A percentile compares a stretch with the other conserved stretches of the same genome.
phyloP scores from a whole-genome alignment of 345 rosid species.

The Citrus sinensis region DVS_A1.0 CM039165.1:14036001-14036500 shows the following conservation, averaged over 20 bases:
- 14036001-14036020: slow-evolving; percentile 84
- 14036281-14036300: background rate
- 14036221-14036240: background rate
- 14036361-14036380: background rate
- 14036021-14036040: background rate
- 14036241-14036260: background rate
- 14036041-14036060: slow-evolving; percentile 1
- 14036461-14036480: background rate
- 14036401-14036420: background rate
- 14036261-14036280: background rate
- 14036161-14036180: background rate
- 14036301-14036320: background rate
- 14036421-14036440: background rate
- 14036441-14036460: background rate
- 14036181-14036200: background rate
- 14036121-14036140: too few species aligned
- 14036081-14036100: background rate
- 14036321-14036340: background rate
- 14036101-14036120: background rate
- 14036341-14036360: background rate
- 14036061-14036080: background rate
- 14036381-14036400: background rate
- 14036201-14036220: background rate
- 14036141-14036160: background rate
- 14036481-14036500: background rate